Evolutionary conservation across 768 basidiomycete genomes (phyloP).

Genomic region (Pholiota molesta): DNA sequence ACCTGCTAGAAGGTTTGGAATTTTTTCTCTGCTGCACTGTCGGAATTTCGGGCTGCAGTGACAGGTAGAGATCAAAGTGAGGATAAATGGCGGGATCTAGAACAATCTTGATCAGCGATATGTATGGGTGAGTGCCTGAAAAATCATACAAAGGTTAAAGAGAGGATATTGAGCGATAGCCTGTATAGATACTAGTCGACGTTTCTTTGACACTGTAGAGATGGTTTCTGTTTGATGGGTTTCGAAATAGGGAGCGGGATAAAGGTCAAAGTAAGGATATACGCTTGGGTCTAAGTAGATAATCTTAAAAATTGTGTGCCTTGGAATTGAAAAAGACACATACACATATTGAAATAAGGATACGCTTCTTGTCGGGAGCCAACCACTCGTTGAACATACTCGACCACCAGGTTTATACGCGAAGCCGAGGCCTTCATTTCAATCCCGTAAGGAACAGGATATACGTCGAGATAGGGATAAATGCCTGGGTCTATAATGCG

Average conservation of each 20-base stretch:
- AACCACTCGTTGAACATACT: not conserved
- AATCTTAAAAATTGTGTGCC: not conserved
- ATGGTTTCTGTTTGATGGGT: not conserved
- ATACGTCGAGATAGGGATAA: conserved; percentile 19
- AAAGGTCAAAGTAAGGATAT: conserved; percentile 39
- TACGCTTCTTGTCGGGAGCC: not conserved
- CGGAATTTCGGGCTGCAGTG: conserved; percentile 2
- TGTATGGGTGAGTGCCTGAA: not conserved
- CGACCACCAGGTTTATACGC: not conserved
- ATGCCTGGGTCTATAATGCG: conserved; percentile 16
- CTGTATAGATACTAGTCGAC: not conserved
- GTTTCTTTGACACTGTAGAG: not conserved
- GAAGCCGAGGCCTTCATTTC: not conserved
- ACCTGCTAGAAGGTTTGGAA: conserved; percentile 23
- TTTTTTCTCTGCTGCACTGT: conserved; percentile 2
- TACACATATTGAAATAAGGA: conserved; percentile 3
- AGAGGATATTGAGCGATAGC: conserved; percentile 9
- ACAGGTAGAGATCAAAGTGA: conserved; percentile 25
- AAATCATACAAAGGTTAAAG: conserved; percentile 21
- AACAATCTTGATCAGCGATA: not conserved
- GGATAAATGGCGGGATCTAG: conserved; percentile 25
- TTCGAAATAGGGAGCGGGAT: conserved; percentile 24
- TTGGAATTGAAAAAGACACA: not conserved
- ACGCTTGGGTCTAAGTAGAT: conserved; percentile 34
- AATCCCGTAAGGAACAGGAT: conserved; percentile 13